phyloP scores from a whole-genome alignment of 2,329 filamentous ascomycete species.

The Fusarium pseudonygamai region DNA sequence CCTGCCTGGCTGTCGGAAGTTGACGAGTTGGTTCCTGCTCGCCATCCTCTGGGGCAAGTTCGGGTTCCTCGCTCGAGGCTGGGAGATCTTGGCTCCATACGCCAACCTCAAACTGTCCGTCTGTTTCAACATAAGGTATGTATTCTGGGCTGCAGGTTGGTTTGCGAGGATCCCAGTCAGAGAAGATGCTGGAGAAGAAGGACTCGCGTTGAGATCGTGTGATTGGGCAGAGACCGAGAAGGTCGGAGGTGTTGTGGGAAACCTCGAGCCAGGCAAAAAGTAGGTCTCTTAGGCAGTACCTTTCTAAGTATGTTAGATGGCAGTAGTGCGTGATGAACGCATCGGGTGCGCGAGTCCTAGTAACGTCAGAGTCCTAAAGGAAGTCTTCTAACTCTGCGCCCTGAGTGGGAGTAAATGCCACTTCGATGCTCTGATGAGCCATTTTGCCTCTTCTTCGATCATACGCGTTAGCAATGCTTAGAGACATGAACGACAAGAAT shows the following conservation, averaged over 20 bases:
- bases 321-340: neutral
- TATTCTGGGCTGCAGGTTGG: neutral
- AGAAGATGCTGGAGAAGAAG: neutral
- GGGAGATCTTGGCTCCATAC: neutral
- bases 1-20: neutral
- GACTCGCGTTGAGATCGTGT: neutral
- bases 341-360: neutral
- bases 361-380: fast-evolving
- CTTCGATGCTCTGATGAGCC: neutral
- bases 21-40: neutral
- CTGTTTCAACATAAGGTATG: neutral
- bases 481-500: neutral
- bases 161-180: neutral
- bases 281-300: neutral
- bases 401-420: neutral
- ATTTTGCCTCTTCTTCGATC: neutral
- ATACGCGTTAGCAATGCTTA: neutral
- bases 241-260: neutral
- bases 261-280: neutral
- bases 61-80: neutral
- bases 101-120: neutral
- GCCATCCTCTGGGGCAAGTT: neutral
- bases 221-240: neutral
- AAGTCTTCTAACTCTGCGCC: neutral
- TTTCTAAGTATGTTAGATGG: neutral